Base-by-base conservation (phyloP, 164 flowering plant species). In the Magnolia changhungtana region DNA sequence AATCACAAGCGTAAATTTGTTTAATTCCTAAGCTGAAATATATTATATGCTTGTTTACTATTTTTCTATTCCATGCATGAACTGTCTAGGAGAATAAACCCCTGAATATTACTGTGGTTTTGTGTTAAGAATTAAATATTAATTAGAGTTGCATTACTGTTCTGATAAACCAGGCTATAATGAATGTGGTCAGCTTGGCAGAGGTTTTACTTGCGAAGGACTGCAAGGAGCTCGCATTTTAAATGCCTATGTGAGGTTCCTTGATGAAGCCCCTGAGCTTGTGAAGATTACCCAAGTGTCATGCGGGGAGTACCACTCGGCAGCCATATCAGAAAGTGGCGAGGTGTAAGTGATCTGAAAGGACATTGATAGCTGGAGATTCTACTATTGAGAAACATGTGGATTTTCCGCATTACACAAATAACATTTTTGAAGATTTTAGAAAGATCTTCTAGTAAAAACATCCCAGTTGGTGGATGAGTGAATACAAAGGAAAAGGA, bases 131-230 rank as follows among this genome's bases (percentile, higher is more conserved):
- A 14, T 71, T 18, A 67, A 74, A 29, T 82, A 87, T 85, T 88
- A 79, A 84, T 80, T 68, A 71, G 72, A 81, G 61, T 77, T 80
- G 69, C 72, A 50, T 81, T 67, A 77, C 74, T 88, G 78, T 81
- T 85, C 75, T 87, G 80, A 77, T 78, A 79, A 85, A 93, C 82
- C 93, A 96, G 99, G 99, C 84, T 96, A 96, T 84, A 96, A 96
- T 88, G 99, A 96, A 78, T 89, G 76, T 88, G 99, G 98, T 83
- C 99, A 96, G 84, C 99, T 96, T 85, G 99, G 99, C 70, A 90
- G 97, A 88, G 99, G 99, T 81, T 52, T 94, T 87, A 92, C 97
- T 78, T 88, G 89, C 87, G 99, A 96, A 90, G 99, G 98, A 69
- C 85, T 94, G 65, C 99, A 96, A 84, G 90, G 91, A 83, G 89